Percentiles rank a stretch among this genome's conserved stretches.
These are phyloP conservation scores for Alternaria triticimaculans DNA, from an alignment of 2,329 filamentous ascomycete genomes.

Conservation along the genomic window DNA sequence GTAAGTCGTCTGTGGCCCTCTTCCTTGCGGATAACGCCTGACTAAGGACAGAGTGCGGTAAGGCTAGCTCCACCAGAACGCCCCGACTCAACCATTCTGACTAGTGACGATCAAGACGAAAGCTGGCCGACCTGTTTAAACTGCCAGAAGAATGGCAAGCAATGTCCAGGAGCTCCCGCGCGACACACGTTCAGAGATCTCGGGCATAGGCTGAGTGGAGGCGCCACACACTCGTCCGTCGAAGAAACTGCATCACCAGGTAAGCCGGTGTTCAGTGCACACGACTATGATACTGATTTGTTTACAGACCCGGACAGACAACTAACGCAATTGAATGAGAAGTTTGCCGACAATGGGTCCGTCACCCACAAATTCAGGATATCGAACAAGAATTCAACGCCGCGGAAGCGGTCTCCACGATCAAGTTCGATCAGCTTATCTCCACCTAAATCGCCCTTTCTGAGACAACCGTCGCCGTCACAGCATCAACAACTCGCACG, in stretches of 20 bases:
- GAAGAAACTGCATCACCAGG: conserved; percentile 6
- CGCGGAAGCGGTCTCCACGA: conserved; percentile 12
- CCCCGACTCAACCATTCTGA: conserved; percentile 4
- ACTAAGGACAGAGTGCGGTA: conserved; percentile 29
- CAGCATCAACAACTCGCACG: conserved; percentile 36
- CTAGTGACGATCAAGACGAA: conserved; percentile 38
- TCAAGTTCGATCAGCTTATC: conserved; percentile 20
- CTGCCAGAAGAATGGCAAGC: conserved; percentile 44
- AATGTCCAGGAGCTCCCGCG: conserved; percentile 43
- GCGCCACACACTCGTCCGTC: not conserved
- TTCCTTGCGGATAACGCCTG: conserved; percentile 6
- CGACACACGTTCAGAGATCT: conserved; percentile 43
- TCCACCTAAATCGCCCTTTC: conserved; percentile 23
- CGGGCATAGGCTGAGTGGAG: conserved; percentile 25
- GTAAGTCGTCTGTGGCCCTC: conserved; percentile 22
- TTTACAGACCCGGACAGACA: conserved; percentile 19
- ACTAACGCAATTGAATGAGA: conserved; percentile 35
- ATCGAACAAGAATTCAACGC: conserved; percentile 12
- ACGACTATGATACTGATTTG: conserved; percentile 1
- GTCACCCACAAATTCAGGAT: conserved; percentile 39
- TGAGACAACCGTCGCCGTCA: conserved; percentile 33
- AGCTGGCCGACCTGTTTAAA: conserved; percentile 44
- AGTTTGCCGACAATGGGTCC: conserved; percentile 34
- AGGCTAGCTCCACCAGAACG: conserved; percentile 4
- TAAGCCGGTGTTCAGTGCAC: not conserved